Conservation (phyloP, 1,139 yeast genomes). For the Lodderomyces theae region DNA sequence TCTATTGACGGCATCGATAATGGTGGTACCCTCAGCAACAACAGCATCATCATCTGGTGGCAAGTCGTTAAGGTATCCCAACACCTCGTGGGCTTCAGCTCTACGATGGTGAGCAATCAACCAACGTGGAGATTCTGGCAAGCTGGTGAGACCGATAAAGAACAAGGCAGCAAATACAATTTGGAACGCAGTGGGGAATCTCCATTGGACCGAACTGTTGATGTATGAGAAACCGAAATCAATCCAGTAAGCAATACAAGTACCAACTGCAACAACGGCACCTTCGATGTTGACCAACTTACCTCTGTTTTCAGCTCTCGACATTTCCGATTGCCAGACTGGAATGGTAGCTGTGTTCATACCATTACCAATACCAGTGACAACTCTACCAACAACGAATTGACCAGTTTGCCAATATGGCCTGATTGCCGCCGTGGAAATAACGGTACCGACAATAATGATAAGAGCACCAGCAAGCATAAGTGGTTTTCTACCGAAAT, state of each 20-base stretch:
- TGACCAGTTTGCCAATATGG: conserved; percentile 56
- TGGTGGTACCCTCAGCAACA: conserved; percentile 38
- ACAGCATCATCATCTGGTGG: conserved; percentile 43
- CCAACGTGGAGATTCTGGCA: conserved; percentile 79
- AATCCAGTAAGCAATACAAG: conserved; percentile 71
- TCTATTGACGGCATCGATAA: conserved; percentile 41
- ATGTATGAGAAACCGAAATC: conserved; percentile 69
- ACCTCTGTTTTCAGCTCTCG: conserved; percentile 73
- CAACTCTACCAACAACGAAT: conserved; percentile 67
- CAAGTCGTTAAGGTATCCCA: conserved; percentile 39
- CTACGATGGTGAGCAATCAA: conserved; percentile 51
- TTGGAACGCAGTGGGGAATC: conserved; percentile 48
- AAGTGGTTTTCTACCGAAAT: conserved; percentile 62
- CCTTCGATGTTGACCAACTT: conserved; percentile 68
- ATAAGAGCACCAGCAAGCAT: conserved; percentile 57
- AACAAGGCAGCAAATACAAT: conserved; percentile 37
- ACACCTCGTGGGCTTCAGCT: conserved; percentile 45
- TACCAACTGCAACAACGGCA: conserved; percentile 67
- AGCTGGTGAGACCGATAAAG: conserved; percentile 32
- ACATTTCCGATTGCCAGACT: conserved; percentile 77
- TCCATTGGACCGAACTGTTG: conserved; percentile 47
- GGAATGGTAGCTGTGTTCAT: conserved; percentile 77
- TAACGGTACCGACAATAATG: conserved; percentile 60
- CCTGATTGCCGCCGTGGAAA: conserved; percentile 55
- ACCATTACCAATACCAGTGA: conserved; percentile 78